Conservation (phyloP, 2,329 filamentous ascomycete genomes). For the Delphinella strobiligena region DNA sequence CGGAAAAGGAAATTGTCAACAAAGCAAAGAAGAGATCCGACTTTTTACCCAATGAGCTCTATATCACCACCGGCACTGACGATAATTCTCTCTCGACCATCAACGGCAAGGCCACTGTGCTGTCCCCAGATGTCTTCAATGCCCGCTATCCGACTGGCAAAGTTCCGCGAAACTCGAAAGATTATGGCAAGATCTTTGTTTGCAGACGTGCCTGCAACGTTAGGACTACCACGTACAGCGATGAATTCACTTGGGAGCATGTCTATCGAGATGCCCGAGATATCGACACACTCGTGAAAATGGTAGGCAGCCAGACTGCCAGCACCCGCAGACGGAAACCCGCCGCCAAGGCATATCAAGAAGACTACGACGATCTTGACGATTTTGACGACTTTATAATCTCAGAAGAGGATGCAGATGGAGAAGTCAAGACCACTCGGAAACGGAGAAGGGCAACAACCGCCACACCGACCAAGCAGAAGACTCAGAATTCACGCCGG, state of each 20-base stretch:
- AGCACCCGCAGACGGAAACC: conserved; percentile 46
- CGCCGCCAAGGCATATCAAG: conserved; percentile 14
- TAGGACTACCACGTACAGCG: conserved; percentile 77
- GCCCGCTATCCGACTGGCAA: conserved; percentile 61
- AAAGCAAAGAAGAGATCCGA: conserved; percentile 72
- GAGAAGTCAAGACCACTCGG: conserved; percentile 31
- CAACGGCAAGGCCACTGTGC: conserved; percentile 73
- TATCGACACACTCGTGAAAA: conserved; percentile 51
- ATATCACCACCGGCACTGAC: conserved; percentile 80
- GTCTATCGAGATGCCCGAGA: conserved; percentile 59
- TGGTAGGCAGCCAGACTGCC: conserved; percentile 62
- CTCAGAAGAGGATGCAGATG: conserved; percentile 26
- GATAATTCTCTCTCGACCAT: conserved; percentile 78
- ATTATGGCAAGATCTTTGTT: conserved; percentile 76
- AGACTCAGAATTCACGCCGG: conserved; percentile 37
- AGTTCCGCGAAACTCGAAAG: conserved; percentile 58
- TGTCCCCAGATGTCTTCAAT: conserved; percentile 60
- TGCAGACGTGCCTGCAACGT: conserved; percentile 85
- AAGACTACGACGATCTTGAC: conserved; percentile 10
- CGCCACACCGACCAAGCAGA: conserved; percentile 31
- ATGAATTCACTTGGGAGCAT: conserved; percentile 87
- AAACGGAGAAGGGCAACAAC: conserved; percentile 37
- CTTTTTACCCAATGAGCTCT: conserved; percentile 72
- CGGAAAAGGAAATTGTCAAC: conserved; percentile 77
- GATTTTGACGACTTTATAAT: conserved; percentile 34